A percentile compares a stretch with the other conserved stretches of the same genome.
Conservation (phyloP, 805 yeast genomes). For the Saccharomycopsis sp. region DNA sequence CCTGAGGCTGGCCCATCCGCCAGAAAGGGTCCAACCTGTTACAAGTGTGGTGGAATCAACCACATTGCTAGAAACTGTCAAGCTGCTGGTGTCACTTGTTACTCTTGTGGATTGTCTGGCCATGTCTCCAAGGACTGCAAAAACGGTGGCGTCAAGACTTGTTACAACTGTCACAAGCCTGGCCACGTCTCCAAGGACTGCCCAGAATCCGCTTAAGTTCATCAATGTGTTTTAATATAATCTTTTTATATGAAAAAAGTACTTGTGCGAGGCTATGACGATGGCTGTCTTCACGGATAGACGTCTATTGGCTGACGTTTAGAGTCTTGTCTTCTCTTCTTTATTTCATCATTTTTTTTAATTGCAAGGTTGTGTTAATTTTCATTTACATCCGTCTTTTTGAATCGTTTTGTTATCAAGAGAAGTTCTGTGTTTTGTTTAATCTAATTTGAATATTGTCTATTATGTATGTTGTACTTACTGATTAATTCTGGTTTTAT, state of each 20-base stretch:
- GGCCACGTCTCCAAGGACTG: conserved; percentile 91
- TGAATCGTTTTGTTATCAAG: neutral
- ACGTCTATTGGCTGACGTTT: too few relatives aligned
- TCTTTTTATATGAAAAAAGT: neutral
- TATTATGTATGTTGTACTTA: neutral
- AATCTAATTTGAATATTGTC: neutral
- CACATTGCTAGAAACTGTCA: conserved; percentile 90
- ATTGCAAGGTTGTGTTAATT: neutral
- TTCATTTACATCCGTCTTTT: neutral
- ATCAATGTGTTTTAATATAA: neutral
- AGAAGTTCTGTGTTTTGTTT: neutral
- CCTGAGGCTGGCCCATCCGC: conserved; percentile 28
- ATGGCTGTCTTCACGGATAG: too few relatives aligned
- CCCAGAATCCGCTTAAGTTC: conserved; percentile 24
- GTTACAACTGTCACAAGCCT: conserved; percentile 67
- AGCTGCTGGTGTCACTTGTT: conserved; percentile 69
- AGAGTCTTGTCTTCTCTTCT: neutral
- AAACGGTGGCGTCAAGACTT: conserved; percentile 30
- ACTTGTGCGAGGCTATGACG: neutral
- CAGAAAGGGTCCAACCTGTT: conserved; percentile 30
- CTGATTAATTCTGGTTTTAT: too few relatives aligned
- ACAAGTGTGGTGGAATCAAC: conserved; percentile 53
- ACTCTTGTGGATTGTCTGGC: conserved; percentile 86
- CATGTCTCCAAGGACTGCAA: conserved; percentile 45
- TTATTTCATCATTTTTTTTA: neutral